phyloP scores from a whole-genome alignment of 352 stramenopile genomes.

The Hyaloperonospora brassicae region DNA sequence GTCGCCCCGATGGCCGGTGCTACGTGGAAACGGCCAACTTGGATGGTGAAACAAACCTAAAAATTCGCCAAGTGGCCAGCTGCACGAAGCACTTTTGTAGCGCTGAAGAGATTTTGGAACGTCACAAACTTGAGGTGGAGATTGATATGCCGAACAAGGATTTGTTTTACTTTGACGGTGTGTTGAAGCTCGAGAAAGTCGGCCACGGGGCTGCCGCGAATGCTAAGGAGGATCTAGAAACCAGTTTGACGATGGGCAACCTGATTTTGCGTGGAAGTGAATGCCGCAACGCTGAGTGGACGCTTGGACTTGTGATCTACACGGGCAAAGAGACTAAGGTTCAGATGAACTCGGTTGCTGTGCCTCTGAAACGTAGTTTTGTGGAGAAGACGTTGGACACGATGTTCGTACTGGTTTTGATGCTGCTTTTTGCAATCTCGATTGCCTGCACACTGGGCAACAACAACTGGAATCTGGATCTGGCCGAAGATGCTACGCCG shows the following conservation, averaged over 20 bases:
- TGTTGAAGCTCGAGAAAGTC: constrained; percentile 39
- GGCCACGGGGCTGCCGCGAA: constrained; percentile 8
- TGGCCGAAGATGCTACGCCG: constrained; percentile 37
- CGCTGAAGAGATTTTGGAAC: constrained; percentile 65
- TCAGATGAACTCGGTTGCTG: constrained; percentile 73
- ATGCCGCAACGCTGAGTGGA: constrained; percentile 81
- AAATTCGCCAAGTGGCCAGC: constrained; percentile 74
- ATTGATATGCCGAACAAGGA: constrained; percentile 81
- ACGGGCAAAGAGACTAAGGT: constrained; percentile 81
- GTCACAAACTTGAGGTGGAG: constrained; percentile 56
- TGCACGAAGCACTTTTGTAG: constrained; percentile 70
- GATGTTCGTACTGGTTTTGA: constrained; percentile 83
- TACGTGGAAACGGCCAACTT: constrained; percentile 85
- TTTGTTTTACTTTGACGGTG: constrained; percentile 80
- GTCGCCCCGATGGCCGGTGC: constrained; percentile 58
- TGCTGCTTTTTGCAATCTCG: constrained; percentile 81
- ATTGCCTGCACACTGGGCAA: constrained; percentile 76
- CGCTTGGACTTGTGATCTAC: constrained; percentile 79
- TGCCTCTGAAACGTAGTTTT: constrained; percentile 79
- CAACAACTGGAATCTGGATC: constrained; percentile 75
- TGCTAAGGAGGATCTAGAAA: constrained; percentile 23
- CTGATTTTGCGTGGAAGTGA: constrained; percentile 80
- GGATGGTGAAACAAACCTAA: constrained; percentile 85
- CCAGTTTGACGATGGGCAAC: constrained; percentile 83
- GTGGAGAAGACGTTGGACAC: constrained; percentile 83